These are phyloP conservation scores for Phytophthora cactorum DNA, from an alignment of 352 stramenopile species.

Conservation along the genomic window DNA sequence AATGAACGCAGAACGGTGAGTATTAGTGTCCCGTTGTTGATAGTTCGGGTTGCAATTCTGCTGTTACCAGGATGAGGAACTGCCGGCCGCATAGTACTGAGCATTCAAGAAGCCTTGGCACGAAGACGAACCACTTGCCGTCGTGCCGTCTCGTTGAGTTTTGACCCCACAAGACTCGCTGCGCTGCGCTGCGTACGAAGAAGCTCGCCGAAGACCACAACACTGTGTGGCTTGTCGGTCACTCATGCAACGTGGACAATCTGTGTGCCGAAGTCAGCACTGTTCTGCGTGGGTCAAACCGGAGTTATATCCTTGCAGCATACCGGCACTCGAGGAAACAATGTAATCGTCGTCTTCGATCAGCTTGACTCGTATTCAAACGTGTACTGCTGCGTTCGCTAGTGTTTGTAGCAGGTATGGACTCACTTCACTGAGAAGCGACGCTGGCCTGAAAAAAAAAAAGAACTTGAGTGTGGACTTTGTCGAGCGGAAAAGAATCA, in stretches of 20 bases:
- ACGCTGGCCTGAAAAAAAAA: not conserved
- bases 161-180: conserved; percentile 4
- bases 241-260: not conserved
- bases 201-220: conserved; percentile 15
- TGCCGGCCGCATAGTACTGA: not conserved
- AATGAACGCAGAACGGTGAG: not conserved
- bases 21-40: not conserved
- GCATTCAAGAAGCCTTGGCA: not conserved
- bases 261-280: conserved; percentile 7
- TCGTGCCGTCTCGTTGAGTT: conserved; percentile 4
- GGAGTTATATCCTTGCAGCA: not conserved
- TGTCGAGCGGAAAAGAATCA: conserved; percentile 7
- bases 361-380: not conserved
- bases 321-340: not conserved
- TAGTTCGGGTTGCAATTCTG: not conserved
- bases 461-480: not conserved
- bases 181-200: not conserved
- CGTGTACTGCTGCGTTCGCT: not conserved
- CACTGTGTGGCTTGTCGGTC: not conserved
- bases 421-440: conserved; percentile 8
- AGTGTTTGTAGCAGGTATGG: not conserved
- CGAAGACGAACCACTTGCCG: not conserved
- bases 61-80: conserved; percentile 3
- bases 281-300: conserved; percentile 3
- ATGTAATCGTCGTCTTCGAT: not conserved